Conservation (phyloP, 805 yeast species). For the Saccharomycopsis lassenensis region DNA sequence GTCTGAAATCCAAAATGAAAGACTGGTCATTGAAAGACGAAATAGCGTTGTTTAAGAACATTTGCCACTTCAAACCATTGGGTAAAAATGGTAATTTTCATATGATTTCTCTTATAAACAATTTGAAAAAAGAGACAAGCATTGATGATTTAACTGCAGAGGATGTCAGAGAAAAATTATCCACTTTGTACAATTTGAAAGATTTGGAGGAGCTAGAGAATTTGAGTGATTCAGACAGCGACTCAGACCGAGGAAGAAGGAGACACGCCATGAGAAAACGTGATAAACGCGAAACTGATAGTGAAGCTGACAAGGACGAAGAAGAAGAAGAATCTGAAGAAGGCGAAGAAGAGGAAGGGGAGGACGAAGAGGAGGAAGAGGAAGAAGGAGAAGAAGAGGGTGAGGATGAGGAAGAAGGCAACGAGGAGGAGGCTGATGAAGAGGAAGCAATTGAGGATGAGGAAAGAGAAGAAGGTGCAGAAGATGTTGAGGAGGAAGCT, state of each 20-base stretch:
- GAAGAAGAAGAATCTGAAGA: background rate
- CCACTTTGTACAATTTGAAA: conserved; percentile 41
- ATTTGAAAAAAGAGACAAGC: conserved; percentile 4
- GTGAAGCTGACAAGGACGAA: background rate
- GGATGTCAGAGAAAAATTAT: conserved; percentile 51
- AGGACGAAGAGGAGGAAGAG: conserved; percentile 1
- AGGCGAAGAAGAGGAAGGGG: background rate
- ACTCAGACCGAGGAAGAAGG: too few species aligned
- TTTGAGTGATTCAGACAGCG: conserved; percentile 21
- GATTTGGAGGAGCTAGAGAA: conserved; percentile 47
- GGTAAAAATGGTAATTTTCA: conserved; percentile 17
- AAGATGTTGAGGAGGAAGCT: too few species aligned
- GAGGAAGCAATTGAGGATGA: background rate
- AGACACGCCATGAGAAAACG: too few species aligned
- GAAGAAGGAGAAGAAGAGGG: background rate
- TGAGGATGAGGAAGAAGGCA: background rate
- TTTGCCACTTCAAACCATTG: conserved; percentile 17
- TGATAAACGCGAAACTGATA: too few species aligned
- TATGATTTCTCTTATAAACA: conserved; percentile 14
- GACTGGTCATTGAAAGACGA: conserved; percentile 17
- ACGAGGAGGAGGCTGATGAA: conserved; percentile 1
- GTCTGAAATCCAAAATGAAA: too few species aligned
- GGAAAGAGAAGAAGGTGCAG: background rate
- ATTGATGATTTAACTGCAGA: conserved; percentile 26
- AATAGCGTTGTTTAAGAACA: conserved; percentile 13